phyloP scores from a whole-genome alignment of 805 yeast genomes.

The Candida qinlingensis region DNA sequence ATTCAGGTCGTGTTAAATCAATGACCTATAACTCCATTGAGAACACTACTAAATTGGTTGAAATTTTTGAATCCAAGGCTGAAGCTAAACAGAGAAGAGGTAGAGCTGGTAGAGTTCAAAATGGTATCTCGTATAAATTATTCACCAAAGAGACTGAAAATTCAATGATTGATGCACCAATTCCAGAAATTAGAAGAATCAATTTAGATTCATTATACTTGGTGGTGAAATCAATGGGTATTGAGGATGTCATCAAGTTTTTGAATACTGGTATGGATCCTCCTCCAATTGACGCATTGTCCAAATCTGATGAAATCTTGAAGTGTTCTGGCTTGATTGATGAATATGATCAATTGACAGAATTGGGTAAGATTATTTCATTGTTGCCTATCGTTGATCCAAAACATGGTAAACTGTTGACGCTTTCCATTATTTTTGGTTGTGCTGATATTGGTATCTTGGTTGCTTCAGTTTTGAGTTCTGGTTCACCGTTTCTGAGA shows the following conservation, averaged over 20 bases:
- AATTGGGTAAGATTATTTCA: slow-evolving; percentile 75
- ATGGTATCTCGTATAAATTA: slow-evolving; percentile 77
- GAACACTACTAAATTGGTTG: slow-evolving; percentile 67
- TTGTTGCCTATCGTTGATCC: slow-evolving; percentile 79
- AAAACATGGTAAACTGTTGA: slow-evolving; percentile 74
- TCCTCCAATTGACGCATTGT: slow-evolving; percentile 43
- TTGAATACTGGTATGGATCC: slow-evolving; percentile 76
- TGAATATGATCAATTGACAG: slow-evolving; percentile 48
- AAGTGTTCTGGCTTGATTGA: slow-evolving; percentile 70
- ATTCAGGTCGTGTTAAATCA: slow-evolving; percentile 79
- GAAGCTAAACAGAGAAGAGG: slow-evolving; percentile 91
- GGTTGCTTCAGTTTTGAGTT: slow-evolving; percentile 69
- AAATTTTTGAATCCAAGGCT: slow-evolving; percentile 85
- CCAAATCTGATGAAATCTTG: slow-evolving; percentile 41
- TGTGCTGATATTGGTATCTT: slow-evolving; percentile 75
- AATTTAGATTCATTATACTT: slow-evolving; percentile 79
- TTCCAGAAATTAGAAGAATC: slow-evolving; percentile 85
- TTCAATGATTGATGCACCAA: slow-evolving; percentile 64
- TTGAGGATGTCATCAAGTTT: slow-evolving; percentile 63
- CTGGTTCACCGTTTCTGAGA: slow-evolving; percentile 68
- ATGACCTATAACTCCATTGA: slow-evolving; percentile 62
- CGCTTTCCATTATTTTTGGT: slow-evolving; percentile 78
- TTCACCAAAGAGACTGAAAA: slow-evolving; percentile 60
- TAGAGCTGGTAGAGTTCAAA: slow-evolving; percentile 93
- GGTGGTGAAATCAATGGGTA: slow-evolving; percentile 85